Conservation (phyloP, 192 early-diverging fungal species). For the Chytriomyces hyalinus region DNA sequence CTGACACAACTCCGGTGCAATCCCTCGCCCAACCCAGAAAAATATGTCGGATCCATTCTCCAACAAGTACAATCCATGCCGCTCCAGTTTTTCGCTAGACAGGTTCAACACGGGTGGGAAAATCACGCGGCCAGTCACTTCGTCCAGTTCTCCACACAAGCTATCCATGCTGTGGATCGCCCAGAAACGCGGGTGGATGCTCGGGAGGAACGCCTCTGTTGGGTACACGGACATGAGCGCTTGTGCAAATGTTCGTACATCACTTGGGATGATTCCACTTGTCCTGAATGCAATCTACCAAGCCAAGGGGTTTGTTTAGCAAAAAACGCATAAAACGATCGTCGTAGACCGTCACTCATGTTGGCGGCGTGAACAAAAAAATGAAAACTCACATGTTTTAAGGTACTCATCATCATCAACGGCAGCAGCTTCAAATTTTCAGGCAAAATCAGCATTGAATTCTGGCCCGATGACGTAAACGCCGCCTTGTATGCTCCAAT, state of each 20-base stretch:
- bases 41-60: constrained; percentile 83
- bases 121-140: constrained; percentile 58
- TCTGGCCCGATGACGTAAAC: constrained; percentile 75
- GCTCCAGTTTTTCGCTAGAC: constrained; percentile 83
- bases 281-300: constrained; percentile 55
- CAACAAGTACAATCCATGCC: constrained; percentile 85
- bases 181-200: constrained; percentile 80
- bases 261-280: constrained; percentile 67
- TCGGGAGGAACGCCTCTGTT: constrained; percentile 73
- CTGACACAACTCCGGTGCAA: constrained; percentile 71
- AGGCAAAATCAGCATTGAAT: constrained; percentile 80
- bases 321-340: too few species aligned
- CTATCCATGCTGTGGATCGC: constrained; percentile 79
- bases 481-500: constrained; percentile 85
- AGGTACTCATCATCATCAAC: constrained; percentile 74
- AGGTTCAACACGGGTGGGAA: constrained; percentile 82
- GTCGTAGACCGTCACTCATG: too few species aligned
- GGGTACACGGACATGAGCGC: constrained; percentile 81
- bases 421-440: constrained; percentile 89
- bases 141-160: constrained; percentile 46
- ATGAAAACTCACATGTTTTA: constrained; percentile 94
- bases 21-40: constrained; percentile 87
- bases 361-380: too few species aligned
- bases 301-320: too few species aligned
- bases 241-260: constrained; percentile 81